Conservation (phyloP, 208 protist genomes). For the Wallacemonas sp. region DNA sequence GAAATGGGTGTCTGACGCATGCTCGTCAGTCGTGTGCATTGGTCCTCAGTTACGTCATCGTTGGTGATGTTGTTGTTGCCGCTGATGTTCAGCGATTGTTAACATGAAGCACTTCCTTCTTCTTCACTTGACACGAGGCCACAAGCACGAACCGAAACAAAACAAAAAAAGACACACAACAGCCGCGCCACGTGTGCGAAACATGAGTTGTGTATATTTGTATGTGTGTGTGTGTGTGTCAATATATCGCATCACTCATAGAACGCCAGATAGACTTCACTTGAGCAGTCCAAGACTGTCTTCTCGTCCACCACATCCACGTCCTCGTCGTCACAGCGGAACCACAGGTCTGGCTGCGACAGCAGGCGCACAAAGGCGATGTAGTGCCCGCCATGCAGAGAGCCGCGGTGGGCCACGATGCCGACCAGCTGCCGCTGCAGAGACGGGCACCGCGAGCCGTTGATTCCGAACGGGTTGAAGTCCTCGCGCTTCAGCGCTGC, state of each 20-base stretch:
- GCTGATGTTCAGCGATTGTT: too few species aligned
- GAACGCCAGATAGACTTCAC: conserved; percentile 83
- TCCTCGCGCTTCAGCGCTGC: conserved; percentile 17
- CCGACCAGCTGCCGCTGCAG: conserved; percentile 66
- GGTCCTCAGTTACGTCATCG: too few species aligned
- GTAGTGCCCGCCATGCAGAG: conserved; percentile 86
- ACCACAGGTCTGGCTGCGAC: conserved; percentile 61
- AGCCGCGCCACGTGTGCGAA: too few species aligned
- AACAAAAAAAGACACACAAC: too few species aligned
- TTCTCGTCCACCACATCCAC: conserved; percentile 70
- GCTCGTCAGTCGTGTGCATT: too few species aligned
- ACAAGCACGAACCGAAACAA: too few species aligned
- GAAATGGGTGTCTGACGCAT: too few species aligned
- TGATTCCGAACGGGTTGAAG: conserved; percentile 40
- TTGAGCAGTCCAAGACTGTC: conserved; percentile 43
- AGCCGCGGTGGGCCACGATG: conserved; percentile 83
- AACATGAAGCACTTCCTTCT: too few species aligned
- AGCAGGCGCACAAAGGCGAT: conserved; percentile 78
- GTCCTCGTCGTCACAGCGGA: conserved; percentile 87
- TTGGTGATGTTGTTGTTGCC: too few species aligned
- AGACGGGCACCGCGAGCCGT: conserved; percentile 22
- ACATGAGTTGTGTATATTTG: too few species aligned
- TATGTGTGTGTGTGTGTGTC: too few species aligned
- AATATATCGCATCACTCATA: conserved; percentile 89
- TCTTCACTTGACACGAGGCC: too few species aligned